These are phyloP conservation scores for Mrakia frigida DNA, from an alignment of 768 basidiomycete genomes.

Conservation along the genomic window DNA sequence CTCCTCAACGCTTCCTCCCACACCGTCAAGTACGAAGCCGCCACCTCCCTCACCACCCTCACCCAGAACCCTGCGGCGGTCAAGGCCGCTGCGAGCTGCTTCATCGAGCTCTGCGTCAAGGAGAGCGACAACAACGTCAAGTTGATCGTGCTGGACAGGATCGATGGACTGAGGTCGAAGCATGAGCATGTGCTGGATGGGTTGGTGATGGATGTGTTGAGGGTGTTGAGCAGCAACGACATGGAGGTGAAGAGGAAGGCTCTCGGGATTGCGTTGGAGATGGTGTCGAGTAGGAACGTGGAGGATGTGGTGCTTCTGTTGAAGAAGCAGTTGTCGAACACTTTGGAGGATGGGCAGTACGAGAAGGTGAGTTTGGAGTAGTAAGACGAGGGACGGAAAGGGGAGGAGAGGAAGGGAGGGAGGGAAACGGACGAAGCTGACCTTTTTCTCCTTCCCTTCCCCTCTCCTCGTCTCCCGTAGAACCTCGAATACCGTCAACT, in stretches of 20 bases:
- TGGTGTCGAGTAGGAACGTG: slow-evolving; percentile 90
- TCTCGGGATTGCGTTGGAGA: slow-evolving; percentile 77
- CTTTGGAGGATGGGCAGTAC: slow-evolving; percentile 73
- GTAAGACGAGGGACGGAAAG: not conserved
- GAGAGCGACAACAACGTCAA: slow-evolving; percentile 99
- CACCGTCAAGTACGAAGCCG: slow-evolving; percentile 90
- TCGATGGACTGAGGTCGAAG: slow-evolving; percentile 71
- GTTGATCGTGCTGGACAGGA: slow-evolving; percentile 87
- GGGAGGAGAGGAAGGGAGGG: not conserved
- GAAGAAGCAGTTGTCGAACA: slow-evolving; percentile 94
- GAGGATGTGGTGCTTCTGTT: slow-evolving; percentile 94
- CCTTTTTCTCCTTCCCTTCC: not conserved
- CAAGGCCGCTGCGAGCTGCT: slow-evolving; percentile 85
- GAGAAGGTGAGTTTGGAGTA: slow-evolving; percentile 63
- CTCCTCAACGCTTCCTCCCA: slow-evolving; percentile 81
- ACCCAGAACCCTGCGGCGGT: slow-evolving; percentile 94
- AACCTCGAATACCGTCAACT: slow-evolving; percentile 92
- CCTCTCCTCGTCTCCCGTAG: slow-evolving; percentile 49
- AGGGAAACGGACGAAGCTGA: not conserved
- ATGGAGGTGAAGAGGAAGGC: slow-evolving; percentile 96
- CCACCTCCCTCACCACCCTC: slow-evolving; percentile 84
- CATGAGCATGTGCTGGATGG: slow-evolving; percentile 81
- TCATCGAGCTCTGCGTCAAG: slow-evolving; percentile 83
- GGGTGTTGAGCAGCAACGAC: slow-evolving; percentile 77
- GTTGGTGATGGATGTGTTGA: slow-evolving; percentile 91